Base-by-base conservation (phyloP, 305 asterid genomes). In the Plantago coronopus region DNA sequence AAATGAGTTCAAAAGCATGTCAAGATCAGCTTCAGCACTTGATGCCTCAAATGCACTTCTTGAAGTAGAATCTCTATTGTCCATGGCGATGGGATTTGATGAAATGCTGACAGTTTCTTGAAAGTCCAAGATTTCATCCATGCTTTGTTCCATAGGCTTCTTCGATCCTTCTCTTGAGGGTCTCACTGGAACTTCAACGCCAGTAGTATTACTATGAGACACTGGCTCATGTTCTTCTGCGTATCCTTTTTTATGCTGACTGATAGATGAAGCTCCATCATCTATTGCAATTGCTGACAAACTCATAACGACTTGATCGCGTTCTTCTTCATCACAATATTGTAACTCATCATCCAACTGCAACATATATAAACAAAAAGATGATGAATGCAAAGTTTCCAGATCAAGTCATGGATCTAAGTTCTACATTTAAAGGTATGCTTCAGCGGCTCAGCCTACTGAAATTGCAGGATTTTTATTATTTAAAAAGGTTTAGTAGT, bases 21-120 rank as follows among this genome's bases (percentile, higher is more conserved):
- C 95, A 21, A 89, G 97, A 73, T 91, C 95, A 40, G 86, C 87
- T 69, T 83, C 98, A 43, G 85, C 93, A 66, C 54, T 70, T 16
- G 75, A 64, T 42, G 85, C 87, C 77, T 80, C 76, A 48, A 78
- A 85, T 57, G 49, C 61, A 45, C 69, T 76, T 57, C 38, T 61
- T 48, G 79, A 53, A 64, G 51, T 56, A 40, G 83, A 46, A 64
- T 64, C 62, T 17, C 22, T 16, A 19, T 46, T 27, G 57, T 34
- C 48, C 58, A 65, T 64, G 3, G 78, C 40, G 59, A 62, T 37
- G 57, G 68, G 46, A 59, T 54, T 65, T 14, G 57, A 60, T 1
- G 49, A 48, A 54, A 49, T 63, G 59, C 53, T 40, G 37, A 56
- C 64, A 20, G 62, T 58, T 55, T 27, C 74, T 29, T 48, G 65